Percentiles rank a stretch among this genome's conserved stretches.
Conservation (phyloP, 2,329 filamentous ascomycete genomes). For the Mariannaea elegans region DNA sequence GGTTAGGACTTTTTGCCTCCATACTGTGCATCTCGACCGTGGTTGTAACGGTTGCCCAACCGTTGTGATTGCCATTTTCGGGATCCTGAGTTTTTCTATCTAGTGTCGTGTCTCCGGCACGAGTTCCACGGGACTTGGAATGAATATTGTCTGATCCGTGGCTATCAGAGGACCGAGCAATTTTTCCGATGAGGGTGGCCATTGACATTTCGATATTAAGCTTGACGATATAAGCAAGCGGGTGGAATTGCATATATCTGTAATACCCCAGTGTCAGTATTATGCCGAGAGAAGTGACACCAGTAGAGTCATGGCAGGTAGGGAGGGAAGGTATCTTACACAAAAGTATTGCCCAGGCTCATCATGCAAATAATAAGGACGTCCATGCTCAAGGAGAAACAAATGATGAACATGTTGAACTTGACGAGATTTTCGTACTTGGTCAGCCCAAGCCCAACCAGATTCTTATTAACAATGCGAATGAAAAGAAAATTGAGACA, state of each 20-base stretch:
- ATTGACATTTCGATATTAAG: conserved; percentile 64
- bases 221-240: conserved; percentile 62
- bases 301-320: not conserved
- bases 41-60: conserved; percentile 16
- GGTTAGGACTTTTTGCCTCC: conserved; percentile 1
- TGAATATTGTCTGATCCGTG: conserved; percentile 3
- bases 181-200: conserved; percentile 58
- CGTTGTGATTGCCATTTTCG: not conserved
- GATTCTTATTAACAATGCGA: conserved; percentile 50
- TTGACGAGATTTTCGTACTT: conserved; percentile 45
- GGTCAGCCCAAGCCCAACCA: conserved; percentile 55
- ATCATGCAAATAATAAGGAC: conserved; percentile 41
- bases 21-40: conserved; percentile 22
- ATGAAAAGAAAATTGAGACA: conserved; percentile 55
- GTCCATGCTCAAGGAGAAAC: conserved; percentile 40
- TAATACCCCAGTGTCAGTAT: not conserved
- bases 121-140: conserved; percentile 11
- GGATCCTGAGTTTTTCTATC: not conserved
- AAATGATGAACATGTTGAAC: conserved; percentile 42
- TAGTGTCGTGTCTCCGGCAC: not conserved
- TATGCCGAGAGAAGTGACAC: too few relatives aligned
- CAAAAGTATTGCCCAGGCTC: conserved; percentile 40
- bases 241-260: conserved; percentile 59
- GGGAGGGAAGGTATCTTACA: conserved; percentile 26
- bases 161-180: conserved; percentile 34